phyloP scores from a whole-genome alignment of 495 filamentous ascomycete species.

The Venustampulla echinocandica region DNA sequence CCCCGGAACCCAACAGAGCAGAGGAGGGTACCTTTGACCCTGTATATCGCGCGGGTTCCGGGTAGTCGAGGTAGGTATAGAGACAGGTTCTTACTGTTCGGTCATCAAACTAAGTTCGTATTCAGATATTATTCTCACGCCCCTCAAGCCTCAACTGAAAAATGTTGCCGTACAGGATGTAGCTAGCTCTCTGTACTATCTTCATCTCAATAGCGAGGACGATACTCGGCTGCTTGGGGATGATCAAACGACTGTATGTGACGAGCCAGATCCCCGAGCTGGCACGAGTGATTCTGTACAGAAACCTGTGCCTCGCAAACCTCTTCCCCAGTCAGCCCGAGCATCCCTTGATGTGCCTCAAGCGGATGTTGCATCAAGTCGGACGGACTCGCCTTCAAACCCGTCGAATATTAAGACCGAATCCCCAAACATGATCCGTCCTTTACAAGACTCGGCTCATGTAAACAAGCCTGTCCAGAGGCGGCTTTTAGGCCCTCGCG shows the following conservation, averaged over 20 bases:
- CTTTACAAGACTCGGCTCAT: not conserved
- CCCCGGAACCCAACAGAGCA: slow-evolving; percentile 62
- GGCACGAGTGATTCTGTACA: not conserved
- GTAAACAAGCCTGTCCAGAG: not conserved
- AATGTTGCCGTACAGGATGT: slow-evolving; percentile 84
- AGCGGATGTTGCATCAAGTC: not conserved
- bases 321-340: slow-evolving; percentile 13
- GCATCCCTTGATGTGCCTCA: slow-evolving; percentile 15
- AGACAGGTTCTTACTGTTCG: slow-evolving; percentile 3
- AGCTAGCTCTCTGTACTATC: slow-evolving; percentile 78
- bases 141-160: slow-evolving; percentile 76
- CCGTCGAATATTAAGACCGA: not conserved
- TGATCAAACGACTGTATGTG: slow-evolving; percentile 32
- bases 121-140: slow-evolving; percentile 86
- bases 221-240: slow-evolving; percentile 44
- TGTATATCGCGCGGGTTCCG: slow-evolving; percentile 90
- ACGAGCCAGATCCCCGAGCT: slow-evolving; percentile 27
- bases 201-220: slow-evolving; percentile 65
- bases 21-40: slow-evolving; percentile 55
- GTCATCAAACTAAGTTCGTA: slow-evolving; percentile 5
- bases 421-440: not conserved
- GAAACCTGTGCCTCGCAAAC: slow-evolving; percentile 20
- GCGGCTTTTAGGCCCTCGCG: slow-evolving; percentile 20
- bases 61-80: slow-evolving; percentile 69
- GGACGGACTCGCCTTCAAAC: not conserved